These are phyloP conservation scores for Calonectria pteridis DNA, from an alignment of 2,329 filamentous ascomycete genomes.

Conservation along the genomic window DNA sequence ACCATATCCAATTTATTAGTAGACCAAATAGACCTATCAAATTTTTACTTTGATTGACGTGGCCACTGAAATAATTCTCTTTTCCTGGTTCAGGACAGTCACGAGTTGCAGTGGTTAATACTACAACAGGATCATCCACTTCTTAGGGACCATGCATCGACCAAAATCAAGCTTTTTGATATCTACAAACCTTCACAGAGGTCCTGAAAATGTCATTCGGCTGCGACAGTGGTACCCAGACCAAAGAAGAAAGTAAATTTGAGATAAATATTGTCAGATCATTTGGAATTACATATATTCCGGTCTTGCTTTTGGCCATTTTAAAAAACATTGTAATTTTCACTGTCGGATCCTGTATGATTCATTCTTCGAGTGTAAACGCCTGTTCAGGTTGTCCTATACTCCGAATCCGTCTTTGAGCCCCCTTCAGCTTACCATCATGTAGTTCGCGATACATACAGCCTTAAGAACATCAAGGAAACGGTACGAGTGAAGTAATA, in stretches of 20 bases:
- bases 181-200: background rate
- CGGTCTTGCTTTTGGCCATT: background rate
- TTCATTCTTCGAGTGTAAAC: background rate
- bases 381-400: background rate
- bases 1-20: background rate
- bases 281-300: background rate
- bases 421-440: background rate
- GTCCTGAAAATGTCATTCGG: background rate
- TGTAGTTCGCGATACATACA: background rate
- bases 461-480: background rate
- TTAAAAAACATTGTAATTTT: background rate
- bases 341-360: background rate
- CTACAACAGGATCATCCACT: background rate
- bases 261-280: background rate
- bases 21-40: background rate
- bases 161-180: background rate
- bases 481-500: accelerated
- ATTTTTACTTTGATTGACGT: background rate
- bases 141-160: background rate
- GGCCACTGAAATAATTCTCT: background rate
- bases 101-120: background rate
- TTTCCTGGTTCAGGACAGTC: background rate
- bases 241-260: background rate
- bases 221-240: background rate
- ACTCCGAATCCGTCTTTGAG: background rate